Base-by-base conservation (phyloP, 331 rosid genomes). In the Stylosanthes scabra region DNA sequence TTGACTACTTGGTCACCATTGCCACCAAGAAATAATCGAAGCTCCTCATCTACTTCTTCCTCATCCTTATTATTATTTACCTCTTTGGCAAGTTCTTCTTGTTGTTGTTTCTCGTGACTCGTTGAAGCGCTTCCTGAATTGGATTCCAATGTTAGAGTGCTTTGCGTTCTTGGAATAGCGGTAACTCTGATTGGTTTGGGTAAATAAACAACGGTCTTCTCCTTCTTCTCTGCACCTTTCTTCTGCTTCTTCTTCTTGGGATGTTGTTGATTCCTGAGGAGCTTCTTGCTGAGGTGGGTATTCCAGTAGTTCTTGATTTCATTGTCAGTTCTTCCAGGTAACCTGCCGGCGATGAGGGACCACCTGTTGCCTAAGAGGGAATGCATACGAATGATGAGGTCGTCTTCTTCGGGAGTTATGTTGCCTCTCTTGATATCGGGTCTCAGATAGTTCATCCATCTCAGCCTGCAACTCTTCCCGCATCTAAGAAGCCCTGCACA, bases 381-480 rank as follows among this genome's bases (percentile, higher is more conserved):
- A 65, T 92, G 97, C 87, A 92, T 82, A 81, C 97, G 76, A n/a
- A 89, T 81, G 3, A 91, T 89, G 3, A 91, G 89, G 59, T 91
- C 97, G 6, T 91, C 97, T 72, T 91, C 97, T 8, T 91, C 96
- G 0, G 91, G 83, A 2, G 82, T 73, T 51, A 91, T 91, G 88
- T 91, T 89, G 10, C 97, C 97, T 81, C 97, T 86, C 89, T 91
- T 91, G 59, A 91, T 91, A 44, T 91, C 86, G 2, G 97, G 97
- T 61, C 96, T 78, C 10, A 92, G 78, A 78, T 92, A 92, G 86
- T 92, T 92, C 97, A 92, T 89, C 97, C 97, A 92, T 80, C 97
- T 80, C 15, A 89, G 51, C 50, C 97, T 77, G 72, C 97, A 92
- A 68, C 97, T 92, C 80, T 92, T 92, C 50, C 97, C 97, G 47